Conservation (phyloP, 2,329 filamentous ascomycete species). For the Huntiella savannae region DNA sequence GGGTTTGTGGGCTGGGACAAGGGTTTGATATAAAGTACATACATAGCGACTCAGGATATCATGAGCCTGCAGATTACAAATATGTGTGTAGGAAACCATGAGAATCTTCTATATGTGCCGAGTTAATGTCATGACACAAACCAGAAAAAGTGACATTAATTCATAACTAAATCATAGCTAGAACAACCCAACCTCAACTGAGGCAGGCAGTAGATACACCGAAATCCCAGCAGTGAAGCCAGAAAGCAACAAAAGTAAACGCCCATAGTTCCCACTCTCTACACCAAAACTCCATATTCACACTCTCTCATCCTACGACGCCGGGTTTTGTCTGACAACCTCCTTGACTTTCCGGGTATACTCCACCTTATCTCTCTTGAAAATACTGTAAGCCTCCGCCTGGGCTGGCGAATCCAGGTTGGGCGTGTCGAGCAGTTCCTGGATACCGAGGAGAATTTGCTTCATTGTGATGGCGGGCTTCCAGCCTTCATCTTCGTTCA, state of each 20-base stretch:
- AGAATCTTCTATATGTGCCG: no score
- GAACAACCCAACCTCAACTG: no score
- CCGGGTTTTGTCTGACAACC: conserved; percentile 77
- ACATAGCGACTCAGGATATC: no score
- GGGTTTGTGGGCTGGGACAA: no score
- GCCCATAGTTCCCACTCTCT: not conserved
- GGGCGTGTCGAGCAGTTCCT: conserved; percentile 86
- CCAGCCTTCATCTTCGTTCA: conserved; percentile 98
- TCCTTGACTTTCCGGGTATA: conserved; percentile 79
- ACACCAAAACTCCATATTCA: not conserved
- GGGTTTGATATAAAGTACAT: no score
- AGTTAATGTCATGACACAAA: no score
- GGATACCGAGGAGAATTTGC: conserved; percentile 88
- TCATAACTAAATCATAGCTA: no score
- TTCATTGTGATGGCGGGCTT: conserved; percentile 97
- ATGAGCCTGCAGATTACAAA: no score
- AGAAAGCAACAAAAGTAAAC: not conserved
- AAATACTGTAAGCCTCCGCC: conserved; percentile 92
- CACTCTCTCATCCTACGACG: conserved; percentile 29
- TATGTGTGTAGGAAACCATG: no score
- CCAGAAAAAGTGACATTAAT: not conserved
- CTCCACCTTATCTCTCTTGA: conserved; percentile 69
- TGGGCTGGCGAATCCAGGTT: conserved; percentile 95
- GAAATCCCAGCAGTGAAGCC: no score
- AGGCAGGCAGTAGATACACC: not conserved